Percentiles rank a stretch among this genome's conserved stretches.
These are phyloP conservation scores for Arthrobotrys conoides DNA, from an alignment of 2,329 filamentous ascomycete species.

Conservation along the genomic window DNA sequence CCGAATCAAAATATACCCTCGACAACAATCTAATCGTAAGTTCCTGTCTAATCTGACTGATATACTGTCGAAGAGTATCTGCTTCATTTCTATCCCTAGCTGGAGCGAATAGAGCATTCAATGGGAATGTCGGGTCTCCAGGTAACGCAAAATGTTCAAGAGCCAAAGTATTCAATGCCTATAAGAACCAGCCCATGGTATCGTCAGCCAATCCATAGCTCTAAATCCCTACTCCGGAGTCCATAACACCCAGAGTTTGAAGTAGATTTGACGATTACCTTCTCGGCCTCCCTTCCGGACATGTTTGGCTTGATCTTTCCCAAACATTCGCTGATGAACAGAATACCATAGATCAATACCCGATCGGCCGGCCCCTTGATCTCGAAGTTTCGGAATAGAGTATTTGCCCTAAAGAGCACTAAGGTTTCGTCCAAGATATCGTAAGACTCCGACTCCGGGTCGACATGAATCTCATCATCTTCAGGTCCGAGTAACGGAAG, in stretches of 20 bases:
- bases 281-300: conserved; percentile 76
- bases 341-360: conserved; percentile 94
- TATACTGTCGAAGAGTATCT: conserved; percentile 88
- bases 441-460: conserved; percentile 92
- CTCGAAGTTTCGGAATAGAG: conserved; percentile 99
- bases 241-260: neutral
- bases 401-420: conserved; percentile 94
- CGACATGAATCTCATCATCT: conserved; percentile 71
- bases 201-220: conserved; percentile 27
- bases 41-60: conserved; percentile 94
- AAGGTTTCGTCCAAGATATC: conserved; percentile 96
- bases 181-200: conserved; percentile 30
- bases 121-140: conserved; percentile 89
- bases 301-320: conserved; percentile 85
- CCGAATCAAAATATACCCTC: conserved; percentile 84
- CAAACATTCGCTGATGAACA: conserved; percentile 92
- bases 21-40: conserved; percentile 85
- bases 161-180: conserved; percentile 69
- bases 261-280: conserved; percentile 67
- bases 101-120: conserved; percentile 97
- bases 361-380: conserved; percentile 96
- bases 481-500: conserved; percentile 77
- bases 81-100: conserved; percentile 89
- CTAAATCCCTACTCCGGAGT: neutral
- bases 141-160: conserved; percentile 96